Conservation (phyloP, 495 filamentous ascomycete genomes). For the Elaphomyces granulatus region DNA sequence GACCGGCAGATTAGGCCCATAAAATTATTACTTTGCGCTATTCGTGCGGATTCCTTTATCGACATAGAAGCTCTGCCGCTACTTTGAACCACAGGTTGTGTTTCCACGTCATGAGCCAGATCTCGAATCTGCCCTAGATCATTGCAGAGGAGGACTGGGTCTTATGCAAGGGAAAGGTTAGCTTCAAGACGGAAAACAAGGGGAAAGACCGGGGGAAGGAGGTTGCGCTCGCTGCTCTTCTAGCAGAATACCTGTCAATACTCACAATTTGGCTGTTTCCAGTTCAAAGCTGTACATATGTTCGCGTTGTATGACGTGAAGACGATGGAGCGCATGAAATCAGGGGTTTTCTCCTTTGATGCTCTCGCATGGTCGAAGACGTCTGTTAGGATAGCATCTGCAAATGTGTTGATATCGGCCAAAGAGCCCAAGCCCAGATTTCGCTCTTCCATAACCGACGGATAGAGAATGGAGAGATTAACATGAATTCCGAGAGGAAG, state of each 20-base stretch:
- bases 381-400: slow-evolving; percentile 64
- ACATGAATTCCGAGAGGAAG: slow-evolving; percentile 67
- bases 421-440: slow-evolving; percentile 50
- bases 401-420: slow-evolving; percentile 73
- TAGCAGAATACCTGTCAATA: too few species aligned
- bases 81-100: slow-evolving; percentile 35
- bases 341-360: slow-evolving; percentile 50
- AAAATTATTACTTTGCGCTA: slow-evolving; percentile 91
- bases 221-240: too few species aligned
- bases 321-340: slow-evolving; percentile 68
- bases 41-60: slow-evolving; percentile 86
- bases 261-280: slow-evolving; percentile 97
- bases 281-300: slow-evolving; percentile 86
- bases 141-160: slow-evolving; percentile 89
- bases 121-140: slow-evolving; percentile 54
- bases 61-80: slow-evolving; percentile 61
- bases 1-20: slow-evolving; percentile 93
- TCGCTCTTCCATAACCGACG: slow-evolving; percentile 56
- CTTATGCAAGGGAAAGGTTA: slow-evolving; percentile 21
- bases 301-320: slow-evolving; percentile 84
- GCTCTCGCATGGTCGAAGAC: slow-evolving; percentile 85
- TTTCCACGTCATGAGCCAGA: slow-evolving; percentile 28
- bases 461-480: slow-evolving; percentile 77
- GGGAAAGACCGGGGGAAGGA: too few species aligned
- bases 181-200: neutral